Percentiles rank a stretch among this genome's conserved stretches.
Conservation (phyloP, 1,284 basidiomycete species). For the Apiotrichum akiyoshidainum region DNA sequence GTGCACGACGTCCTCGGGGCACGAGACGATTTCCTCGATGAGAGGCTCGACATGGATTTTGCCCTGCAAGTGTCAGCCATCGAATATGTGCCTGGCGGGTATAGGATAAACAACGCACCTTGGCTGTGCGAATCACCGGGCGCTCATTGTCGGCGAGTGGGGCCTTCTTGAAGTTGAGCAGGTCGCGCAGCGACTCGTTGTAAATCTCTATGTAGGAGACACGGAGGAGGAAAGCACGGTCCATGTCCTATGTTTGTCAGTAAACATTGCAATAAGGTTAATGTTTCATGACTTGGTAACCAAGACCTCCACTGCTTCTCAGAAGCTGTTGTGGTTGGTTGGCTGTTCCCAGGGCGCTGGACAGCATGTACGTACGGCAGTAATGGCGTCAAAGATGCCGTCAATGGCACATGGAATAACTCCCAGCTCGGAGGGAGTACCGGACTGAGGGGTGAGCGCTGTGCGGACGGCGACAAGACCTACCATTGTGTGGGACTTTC, state of each 20-base stretch:
- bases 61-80: slow-evolving; percentile 29
- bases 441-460: slow-evolving; percentile 35
- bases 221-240: slow-evolving; percentile 52
- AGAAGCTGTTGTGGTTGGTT: neutral
- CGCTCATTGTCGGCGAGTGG: slow-evolving; percentile 39
- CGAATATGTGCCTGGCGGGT: neutral
- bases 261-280: neutral
- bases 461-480: neutral
- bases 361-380: slow-evolving; percentile 34
- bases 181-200: slow-evolving; percentile 58
- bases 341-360: neutral
- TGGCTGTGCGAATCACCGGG: slow-evolving; percentile 46
- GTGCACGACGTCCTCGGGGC: slow-evolving; percentile 53
- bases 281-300: neutral
- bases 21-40: slow-evolving; percentile 56
- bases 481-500: slow-evolving; percentile 54
- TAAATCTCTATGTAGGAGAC: slow-evolving; percentile 61
- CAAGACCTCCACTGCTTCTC: neutral
- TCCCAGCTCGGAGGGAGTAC: slow-evolving; percentile 54
- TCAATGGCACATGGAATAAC: slow-evolving; percentile 58
- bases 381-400: slow-evolving; percentile 56
- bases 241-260: slow-evolving; percentile 31
- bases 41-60: slow-evolving; percentile 54
- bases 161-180: slow-evolving; percentile 48
- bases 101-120: slow-evolving; percentile 27